Conservation (phyloP, 2,329 filamentous ascomycete species). For the Cephalotrichum gorgonifer region DNA sequence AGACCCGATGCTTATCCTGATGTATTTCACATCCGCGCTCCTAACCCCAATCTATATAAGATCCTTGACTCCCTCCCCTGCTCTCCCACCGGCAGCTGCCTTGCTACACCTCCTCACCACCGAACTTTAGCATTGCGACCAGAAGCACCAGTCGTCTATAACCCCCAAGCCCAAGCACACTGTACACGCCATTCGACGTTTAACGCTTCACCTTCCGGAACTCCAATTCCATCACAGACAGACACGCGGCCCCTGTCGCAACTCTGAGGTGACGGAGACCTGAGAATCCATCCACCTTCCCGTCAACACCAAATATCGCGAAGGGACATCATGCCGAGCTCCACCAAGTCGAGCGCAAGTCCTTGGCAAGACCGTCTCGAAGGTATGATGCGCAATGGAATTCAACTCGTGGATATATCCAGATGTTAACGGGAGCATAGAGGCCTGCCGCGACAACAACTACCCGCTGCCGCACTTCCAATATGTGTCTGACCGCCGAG, state of each 20-base stretch:
- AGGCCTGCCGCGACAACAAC: conserved; percentile 45
- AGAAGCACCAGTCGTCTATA: not conserved
- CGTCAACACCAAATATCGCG: not conserved
- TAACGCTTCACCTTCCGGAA: not conserved
- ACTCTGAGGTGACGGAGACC: not conserved
- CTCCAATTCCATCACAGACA: not conserved
- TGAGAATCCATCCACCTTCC: not conserved
- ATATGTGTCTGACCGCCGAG: conserved; percentile 65
- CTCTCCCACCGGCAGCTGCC: not conserved
- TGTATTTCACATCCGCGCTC: not conserved
- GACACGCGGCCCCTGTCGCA: not conserved
- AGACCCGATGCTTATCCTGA: not conserved
- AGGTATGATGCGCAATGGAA: conserved; percentile 25
- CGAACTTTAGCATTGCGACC: not conserved
- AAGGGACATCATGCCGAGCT: not conserved
- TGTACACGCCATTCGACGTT: not conserved
- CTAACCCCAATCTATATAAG: not conserved
- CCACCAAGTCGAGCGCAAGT: conserved; percentile 10
- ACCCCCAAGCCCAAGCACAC: not conserved
- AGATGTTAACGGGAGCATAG: conserved; percentile 23
- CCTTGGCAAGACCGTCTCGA: conserved; percentile 48
- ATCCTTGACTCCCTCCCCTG: not conserved
- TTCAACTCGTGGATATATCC: not conserved
- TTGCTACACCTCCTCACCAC: not conserved
- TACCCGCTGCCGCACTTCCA: conserved; percentile 51